Percentiles rank a stretch among this genome's conserved stretches.
These are phyloP conservation scores for Arthrobotrys sinensis DNA, from an alignment of 2,329 filamentous ascomycete species.

Conservation along the genomic window DNA sequence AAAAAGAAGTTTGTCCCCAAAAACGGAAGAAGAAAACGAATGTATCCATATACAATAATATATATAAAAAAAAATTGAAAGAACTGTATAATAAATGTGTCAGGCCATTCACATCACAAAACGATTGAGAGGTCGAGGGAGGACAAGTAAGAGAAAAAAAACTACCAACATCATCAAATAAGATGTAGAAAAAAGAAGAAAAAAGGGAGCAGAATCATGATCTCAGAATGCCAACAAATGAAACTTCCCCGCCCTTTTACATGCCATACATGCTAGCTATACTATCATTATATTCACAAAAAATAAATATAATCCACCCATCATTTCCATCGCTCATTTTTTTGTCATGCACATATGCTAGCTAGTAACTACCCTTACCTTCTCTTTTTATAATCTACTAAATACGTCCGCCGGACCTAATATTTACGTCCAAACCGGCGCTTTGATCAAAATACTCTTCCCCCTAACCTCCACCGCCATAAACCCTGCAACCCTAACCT, in stretches of 20 bases:
- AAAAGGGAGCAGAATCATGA: background rate
- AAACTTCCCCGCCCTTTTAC: background rate
- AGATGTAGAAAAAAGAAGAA: no score
- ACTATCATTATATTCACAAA: slow-evolving; percentile 19
- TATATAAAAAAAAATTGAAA: slow-evolving; percentile 44
- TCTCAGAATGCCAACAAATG: slow-evolving; percentile 35
- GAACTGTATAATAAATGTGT: slow-evolving; percentile 11
- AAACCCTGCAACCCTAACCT: slow-evolving; percentile 83
- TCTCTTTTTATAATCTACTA: background rate
- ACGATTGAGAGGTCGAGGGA: slow-evolving; percentile 27
- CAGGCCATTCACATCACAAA: slow-evolving; percentile 51
- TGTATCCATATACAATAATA: slow-evolving; percentile 30
- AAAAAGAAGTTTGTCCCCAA: background rate
- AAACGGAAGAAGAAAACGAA: slow-evolving; percentile 13
- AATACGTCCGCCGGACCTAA: background rate
- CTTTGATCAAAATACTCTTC: slow-evolving; percentile 81
- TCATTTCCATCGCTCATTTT: background rate
- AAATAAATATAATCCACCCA: slow-evolving; percentile 10
- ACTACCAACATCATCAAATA: background rate
- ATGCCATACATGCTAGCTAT: slow-evolving; percentile 14
- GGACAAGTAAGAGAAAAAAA: background rate
- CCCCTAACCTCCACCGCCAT: slow-evolving; percentile 81
- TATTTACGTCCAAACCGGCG: slow-evolving; percentile 76
- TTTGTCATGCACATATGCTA: background rate
- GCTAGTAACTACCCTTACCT: background rate